Base-by-base conservation (phyloP, 805 yeast genomes). In the Nadsonia fulvescens region DNA sequence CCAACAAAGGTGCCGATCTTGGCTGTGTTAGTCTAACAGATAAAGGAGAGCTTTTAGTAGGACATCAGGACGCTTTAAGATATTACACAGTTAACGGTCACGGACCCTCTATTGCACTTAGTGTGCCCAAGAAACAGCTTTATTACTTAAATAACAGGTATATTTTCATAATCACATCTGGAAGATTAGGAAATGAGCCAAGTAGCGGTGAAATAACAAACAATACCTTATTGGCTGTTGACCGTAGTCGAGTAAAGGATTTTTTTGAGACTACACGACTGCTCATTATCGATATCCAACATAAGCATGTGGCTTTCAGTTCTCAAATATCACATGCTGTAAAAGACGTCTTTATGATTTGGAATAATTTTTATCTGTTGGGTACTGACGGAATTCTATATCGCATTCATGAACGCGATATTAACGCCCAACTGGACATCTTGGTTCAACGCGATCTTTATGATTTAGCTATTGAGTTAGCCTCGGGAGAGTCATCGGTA, bases 321-420 rank as follows among this genome's bases (percentile, higher is more conserved):
- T 63, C 70, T 20, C 65, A 77, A 6, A 58, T 82, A n/a, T 61
- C 83, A 0, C 66, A 68, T 16, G 51, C 73, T 0, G 65, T 82
- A 3, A 54, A 58, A 13, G 68, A 72, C 24, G 54, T 72, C 1
- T 65, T 81, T 30, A 44, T 49, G 12, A 50, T 66, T 33, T 65
- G 74, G 66, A 58, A 54, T 16, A 68, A 66, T 27, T 40, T 74
- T 8, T 71, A 59, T 37, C 49, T 79, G 6, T 47, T 83, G 8
- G 66, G 81, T 2, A 54, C 72, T 1, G 92, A 82, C 44, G 94
- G 94, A 0, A 49, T 75, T 2, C 49, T 86, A 5, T 70, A 74
- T 42, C 62, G 61, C 31, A 47, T 81, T 9, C 67, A 63, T 22
- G 91, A 79, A 40, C 73, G 71, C 37, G 52, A 70, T 0, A 42